A percentile compares a stretch with the other conserved stretches of the same genome.
Evolutionary conservation across 2,329 filamentous ascomycete species (phyloP).

Genomic region (Penicillium concentricum): DNA sequence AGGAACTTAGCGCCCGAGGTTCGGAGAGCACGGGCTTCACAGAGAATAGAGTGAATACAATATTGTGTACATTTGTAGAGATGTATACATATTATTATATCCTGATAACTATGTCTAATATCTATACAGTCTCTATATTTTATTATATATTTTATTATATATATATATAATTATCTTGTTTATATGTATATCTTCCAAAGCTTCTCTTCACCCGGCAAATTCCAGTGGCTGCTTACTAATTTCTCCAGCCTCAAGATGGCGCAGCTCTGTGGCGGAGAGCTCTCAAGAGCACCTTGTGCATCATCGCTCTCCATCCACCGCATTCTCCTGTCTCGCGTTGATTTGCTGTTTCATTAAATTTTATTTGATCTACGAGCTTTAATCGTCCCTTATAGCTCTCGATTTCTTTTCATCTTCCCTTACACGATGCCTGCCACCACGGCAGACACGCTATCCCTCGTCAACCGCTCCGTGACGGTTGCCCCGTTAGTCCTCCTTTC

Average conservation of each 20-base stretch:
- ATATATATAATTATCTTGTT: background rate
- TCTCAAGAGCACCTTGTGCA: constrained; percentile 17
- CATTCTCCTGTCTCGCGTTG: constrained; percentile 4
- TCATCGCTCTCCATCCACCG: constrained; percentile 18
- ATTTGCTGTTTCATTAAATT: constrained; percentile 4
- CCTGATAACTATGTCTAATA: background rate
- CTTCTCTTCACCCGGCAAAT: background rate
- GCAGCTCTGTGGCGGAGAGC: constrained; percentile 20
- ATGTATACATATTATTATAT: background rate
- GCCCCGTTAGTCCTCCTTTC: constrained; percentile 97
- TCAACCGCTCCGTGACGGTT: constrained; percentile 92
- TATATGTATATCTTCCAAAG: background rate
- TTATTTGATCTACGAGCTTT: constrained; percentile 1
- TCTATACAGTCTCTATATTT: background rate
- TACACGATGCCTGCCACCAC: constrained; percentile 88
- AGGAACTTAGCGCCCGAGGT: constrained; percentile 33
- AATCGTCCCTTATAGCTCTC: constrained; percentile 1
- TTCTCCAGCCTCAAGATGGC: constrained; percentile 17
- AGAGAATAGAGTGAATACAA: background rate
- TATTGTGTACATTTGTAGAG: background rate
- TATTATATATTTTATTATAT: background rate
- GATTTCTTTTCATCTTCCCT: constrained; percentile 1
- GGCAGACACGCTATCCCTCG: constrained; percentile 91
- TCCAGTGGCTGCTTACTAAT: constrained; percentile 12
- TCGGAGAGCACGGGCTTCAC: constrained; percentile 23